Base-by-base conservation (phyloP, 352 stramenopile genomes). In the Pythium aristosporum region DNA sequence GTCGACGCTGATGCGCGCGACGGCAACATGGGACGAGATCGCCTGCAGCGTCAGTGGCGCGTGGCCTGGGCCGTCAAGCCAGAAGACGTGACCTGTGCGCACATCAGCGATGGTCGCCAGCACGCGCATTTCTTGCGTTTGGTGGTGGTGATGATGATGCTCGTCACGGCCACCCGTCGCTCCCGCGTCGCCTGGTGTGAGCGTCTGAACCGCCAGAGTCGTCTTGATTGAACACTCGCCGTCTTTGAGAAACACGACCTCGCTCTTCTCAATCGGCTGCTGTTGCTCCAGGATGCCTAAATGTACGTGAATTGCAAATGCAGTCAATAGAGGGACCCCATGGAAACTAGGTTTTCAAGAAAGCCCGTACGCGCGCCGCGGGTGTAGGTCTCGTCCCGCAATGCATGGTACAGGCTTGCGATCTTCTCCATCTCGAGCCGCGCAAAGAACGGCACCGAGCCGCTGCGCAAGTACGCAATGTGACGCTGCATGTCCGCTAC, bases 51-150 rank as follows among this genome's bases (percentile, higher is more conserved):
- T 76, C 57, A 85, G 84, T 3, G 75, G 77, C 32, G 61, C 53
- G 0, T 56, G 25, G 18, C 28, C 54, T 0, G 55, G 51, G 0
- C 30, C 58, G n/a, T 88, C 67, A 36, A 88, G 64, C 77, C 76
- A 89, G 43, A 87, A 85, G 8, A 87, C 54, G 44, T 89, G 79
- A 1, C 80, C 79, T 6, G 55, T 62, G n/a, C 41, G 59, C 6
- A 88, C 79, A 42, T 89, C 73, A 12, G 76, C 76, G 42, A 89
- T 77, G 4, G 80, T 80, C 32, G 74, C 75, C 47, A 83, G 47
- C 37, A 86, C 63, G 41, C 69, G 77, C 2, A 80, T 54, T 11
- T 47, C 57, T 28, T 69, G 60, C 7, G 23, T 21, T 15, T 64
- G 44, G 23, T 44, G 12, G 21, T 43, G 8, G 10, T 43, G 15